These are phyloP conservation scores for Serpula lacrymans DNA, from an alignment of 768 basidiomycete genomes.

Conservation along the genomic window DNA sequence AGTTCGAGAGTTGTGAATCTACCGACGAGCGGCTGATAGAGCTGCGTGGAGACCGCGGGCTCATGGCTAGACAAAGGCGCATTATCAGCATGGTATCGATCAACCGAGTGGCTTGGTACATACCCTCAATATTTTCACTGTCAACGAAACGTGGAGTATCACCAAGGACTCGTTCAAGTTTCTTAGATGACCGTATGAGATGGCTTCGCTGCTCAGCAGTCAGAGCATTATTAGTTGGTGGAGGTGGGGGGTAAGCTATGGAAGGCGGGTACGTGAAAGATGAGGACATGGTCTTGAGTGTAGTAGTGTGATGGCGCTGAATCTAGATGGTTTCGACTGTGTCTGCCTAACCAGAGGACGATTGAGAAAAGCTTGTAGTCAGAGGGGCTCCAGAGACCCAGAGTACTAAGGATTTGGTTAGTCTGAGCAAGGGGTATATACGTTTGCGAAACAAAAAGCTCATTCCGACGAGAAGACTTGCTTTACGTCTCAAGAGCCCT, in stretches of 20 bases:
- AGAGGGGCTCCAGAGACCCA: slow-evolving; percentile 2
- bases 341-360: slow-evolving; percentile 14
- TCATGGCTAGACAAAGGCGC: too few species aligned
- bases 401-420: background rate
- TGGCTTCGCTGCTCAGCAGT: slow-evolving; percentile 50
- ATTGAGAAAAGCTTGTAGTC: background rate
- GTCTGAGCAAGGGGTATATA: background rate
- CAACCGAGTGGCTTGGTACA: too few species aligned
- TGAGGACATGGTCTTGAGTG: slow-evolving; percentile 18
- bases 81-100: too few species aligned
- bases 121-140: slow-evolving; percentile 5
- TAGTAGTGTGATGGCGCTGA: slow-evolving; percentile 1
- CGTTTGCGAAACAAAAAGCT: background rate
- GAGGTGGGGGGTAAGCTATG: slow-evolving; percentile 39
- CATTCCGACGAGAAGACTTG: too few species aligned
- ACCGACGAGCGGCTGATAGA: too few species aligned
- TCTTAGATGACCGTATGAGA: slow-evolving; percentile 54
- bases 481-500: too few species aligned
- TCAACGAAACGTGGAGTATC: slow-evolving; percentile 58
- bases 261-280: slow-evolving; percentile 11
- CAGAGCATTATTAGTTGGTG: slow-evolving; percentile 57
- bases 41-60: too few species aligned
- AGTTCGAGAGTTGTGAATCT: slow-evolving; percentile 14
- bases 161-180: slow-evolving; percentile 57
- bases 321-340: background rate